Conservation (phyloP, 2,329 filamentous ascomycete genomes). For the Fusarium begoniae region DNA sequence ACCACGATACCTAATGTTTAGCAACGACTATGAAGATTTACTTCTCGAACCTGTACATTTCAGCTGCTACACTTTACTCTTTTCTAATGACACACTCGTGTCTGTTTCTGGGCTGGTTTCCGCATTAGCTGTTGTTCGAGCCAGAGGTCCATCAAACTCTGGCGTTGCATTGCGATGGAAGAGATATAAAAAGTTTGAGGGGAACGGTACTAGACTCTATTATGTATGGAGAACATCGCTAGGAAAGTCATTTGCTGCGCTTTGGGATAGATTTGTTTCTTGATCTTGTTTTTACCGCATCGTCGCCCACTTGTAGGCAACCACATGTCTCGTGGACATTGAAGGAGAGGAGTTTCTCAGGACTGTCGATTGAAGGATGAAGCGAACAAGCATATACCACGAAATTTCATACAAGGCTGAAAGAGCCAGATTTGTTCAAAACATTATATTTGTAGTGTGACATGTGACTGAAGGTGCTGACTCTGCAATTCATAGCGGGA, state of each 20-base stretch:
- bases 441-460: background rate
- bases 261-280: constrained; percentile 32
- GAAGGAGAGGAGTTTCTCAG: constrained; percentile 5
- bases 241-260: constrained; percentile 16
- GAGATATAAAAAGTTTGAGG: constrained; percentile 34
- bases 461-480: background rate
- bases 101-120: constrained; percentile 36
- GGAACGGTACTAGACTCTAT: constrained; percentile 26
- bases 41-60: constrained; percentile 44
- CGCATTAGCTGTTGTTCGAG: constrained; percentile 23
- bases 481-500: background rate
- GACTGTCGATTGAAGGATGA: background rate
- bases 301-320: background rate
- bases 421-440: background rate
- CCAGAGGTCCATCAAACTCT: constrained; percentile 2
- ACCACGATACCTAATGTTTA: constrained; percentile 39
- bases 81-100: constrained; percentile 40
- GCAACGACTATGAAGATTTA: constrained; percentile 40
- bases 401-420: background rate
- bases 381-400: background rate
- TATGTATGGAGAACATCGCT: constrained; percentile 13
- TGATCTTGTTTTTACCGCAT: constrained; percentile 17
- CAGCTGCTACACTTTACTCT: constrained; percentile 37
- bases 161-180: constrained; percentile 34
- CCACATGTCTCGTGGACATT: background rate